Conservation (phyloP, 345 rosid genomes). For the Viola odorata region DNA sequence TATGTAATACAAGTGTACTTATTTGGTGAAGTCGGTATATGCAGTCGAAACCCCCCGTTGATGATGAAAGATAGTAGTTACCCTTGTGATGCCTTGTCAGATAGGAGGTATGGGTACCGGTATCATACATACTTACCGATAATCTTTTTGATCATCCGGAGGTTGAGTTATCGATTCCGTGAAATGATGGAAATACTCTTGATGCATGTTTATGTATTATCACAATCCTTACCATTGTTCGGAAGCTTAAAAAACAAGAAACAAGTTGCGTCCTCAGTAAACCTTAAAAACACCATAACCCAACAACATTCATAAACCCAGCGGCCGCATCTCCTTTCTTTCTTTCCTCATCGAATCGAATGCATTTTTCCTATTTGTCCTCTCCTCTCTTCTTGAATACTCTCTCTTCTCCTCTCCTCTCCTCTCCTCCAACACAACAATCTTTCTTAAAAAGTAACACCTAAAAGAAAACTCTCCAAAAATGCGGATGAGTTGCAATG, state of each 20-base stretch:
- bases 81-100: too few species aligned
- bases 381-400: not conserved
- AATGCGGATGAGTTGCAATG: slow-evolving; percentile 88
- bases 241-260: slow-evolving; percentile 22
- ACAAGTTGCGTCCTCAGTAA: slow-evolving; percentile 28
- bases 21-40: too few species aligned
- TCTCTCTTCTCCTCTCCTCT: not conserved
- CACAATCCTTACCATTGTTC: slow-evolving; percentile 29
- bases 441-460: not conserved
- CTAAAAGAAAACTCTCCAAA: not conserved
- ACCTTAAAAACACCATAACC: slow-evolving; percentile 22
- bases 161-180: too few species aligned
- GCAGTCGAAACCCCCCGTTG: too few species aligned
- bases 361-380: not conserved
- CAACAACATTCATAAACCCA: slow-evolving; percentile 23
- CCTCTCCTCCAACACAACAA: not conserved
- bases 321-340: not conserved
- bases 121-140: too few species aligned
- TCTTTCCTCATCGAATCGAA: not conserved
- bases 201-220: too few species aligned
- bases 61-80: too few species aligned
- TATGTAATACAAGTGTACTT: too few species aligned
- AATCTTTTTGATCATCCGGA: too few species aligned
- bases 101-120: too few species aligned
- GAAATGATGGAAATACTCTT: too few species aligned